Conservation (phyloP, 164 flowering plant genomes). For the Kalanchoe fedtschenkoi region DNA sequence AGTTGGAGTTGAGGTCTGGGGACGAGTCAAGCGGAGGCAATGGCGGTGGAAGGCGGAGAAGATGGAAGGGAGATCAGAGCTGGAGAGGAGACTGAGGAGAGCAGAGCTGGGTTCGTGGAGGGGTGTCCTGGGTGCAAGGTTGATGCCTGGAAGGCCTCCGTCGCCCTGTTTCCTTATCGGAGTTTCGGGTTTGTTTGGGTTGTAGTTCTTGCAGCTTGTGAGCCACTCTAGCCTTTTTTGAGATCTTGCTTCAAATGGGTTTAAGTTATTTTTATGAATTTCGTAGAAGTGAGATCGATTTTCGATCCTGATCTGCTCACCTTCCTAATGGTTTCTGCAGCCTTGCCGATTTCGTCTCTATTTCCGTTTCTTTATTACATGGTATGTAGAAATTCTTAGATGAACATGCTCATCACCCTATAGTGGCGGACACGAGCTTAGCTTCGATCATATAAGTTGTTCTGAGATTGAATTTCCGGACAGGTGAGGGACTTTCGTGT, state of each 20-base stretch:
- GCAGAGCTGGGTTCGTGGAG: not conserved
- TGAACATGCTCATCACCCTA: too few species aligned
- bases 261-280: not conserved
- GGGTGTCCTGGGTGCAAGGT: slow-evolving; percentile 3
- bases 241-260: not conserved
- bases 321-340: not conserved
- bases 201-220: not conserved
- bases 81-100: too few species aligned
- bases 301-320: not conserved
- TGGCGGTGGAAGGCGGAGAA: not conserved
- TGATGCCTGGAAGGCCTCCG: not conserved
- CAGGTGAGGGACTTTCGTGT: not conserved
- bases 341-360: slow-evolving; percentile 1
- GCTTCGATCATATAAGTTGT: too few species aligned
- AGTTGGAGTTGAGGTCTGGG: too few species aligned
- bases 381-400: too few species aligned
- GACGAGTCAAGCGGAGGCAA: not conserved
- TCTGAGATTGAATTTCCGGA: not conserved
- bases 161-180: not conserved
- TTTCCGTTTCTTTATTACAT: slow-evolving; percentile 1
- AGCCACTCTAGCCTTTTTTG: not conserved
- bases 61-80: too few species aligned
- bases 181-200: slow-evolving; percentile 1
- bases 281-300: too few species aligned
- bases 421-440: too few species aligned